phyloP scores from a whole-genome alignment of 106 monocot genomes.

The Allium sativum region DNA sequence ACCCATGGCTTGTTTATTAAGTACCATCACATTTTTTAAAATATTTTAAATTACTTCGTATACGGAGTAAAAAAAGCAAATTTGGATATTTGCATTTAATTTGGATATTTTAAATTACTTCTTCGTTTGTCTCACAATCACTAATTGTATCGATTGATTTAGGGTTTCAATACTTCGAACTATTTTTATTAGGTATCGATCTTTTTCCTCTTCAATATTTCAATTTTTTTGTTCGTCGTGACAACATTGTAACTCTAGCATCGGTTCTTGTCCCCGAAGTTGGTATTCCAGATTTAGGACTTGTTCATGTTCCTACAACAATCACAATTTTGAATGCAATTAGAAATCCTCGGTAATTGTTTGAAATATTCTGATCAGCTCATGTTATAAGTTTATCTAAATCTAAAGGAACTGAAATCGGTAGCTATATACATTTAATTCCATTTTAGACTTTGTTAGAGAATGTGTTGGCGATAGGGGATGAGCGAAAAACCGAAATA shows the following conservation, averaged over 20 bases:
- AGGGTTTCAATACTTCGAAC: too few relatives aligned
- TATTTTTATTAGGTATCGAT: too few relatives aligned
- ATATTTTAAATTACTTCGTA: too few relatives aligned
- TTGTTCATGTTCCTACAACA: constrained; percentile 64
- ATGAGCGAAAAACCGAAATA: too few relatives aligned
- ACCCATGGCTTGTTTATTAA: too few relatives aligned
- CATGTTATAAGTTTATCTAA: background rate
- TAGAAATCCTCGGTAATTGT: constrained; percentile 46
- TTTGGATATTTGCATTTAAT: too few relatives aligned
- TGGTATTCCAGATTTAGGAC: constrained; percentile 60
- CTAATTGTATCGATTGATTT: constrained; percentile 47
- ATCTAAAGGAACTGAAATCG: background rate
- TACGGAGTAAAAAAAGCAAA: too few relatives aligned
- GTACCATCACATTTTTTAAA: too few relatives aligned
- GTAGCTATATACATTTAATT: constrained; percentile 48
- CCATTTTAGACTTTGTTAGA: constrained; percentile 75
- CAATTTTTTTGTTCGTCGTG: constrained; percentile 65
- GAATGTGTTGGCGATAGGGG: too few relatives aligned
- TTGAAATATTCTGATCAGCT: background rate
- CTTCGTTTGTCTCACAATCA: constrained; percentile 68
- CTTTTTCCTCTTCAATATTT: too few relatives aligned
- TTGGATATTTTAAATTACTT: constrained; percentile 72
- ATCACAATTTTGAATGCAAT: constrained; percentile 62
- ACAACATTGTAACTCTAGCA: constrained; percentile 52
- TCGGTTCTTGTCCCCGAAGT: constrained; percentile 73